Base-by-base conservation (phyloP, 78 protist genomes). In the Protostelium mycophagum region DNA sequence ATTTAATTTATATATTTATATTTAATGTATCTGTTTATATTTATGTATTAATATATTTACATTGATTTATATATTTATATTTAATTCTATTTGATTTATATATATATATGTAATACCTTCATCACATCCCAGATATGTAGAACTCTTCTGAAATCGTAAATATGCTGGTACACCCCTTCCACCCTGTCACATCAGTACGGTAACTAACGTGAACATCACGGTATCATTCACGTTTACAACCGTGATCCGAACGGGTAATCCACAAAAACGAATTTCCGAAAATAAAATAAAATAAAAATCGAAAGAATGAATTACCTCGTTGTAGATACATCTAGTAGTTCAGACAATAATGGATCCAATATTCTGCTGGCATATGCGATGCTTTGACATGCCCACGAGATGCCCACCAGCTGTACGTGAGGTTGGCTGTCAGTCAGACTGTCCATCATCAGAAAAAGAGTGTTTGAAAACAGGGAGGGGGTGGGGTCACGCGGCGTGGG, bases 371-470 rank as follows among this genome's bases (percentile, higher is more conserved):
- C 91, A 23, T 89, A 87, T n/a, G 83, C 39, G n/a, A 93, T 93
- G 16, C 90, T 85, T 83, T 93, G 93, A 0, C 93, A 91, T 0
- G 89, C 84, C 95, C 95, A 93, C 28, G 95, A 89, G 36, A 88
- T 91, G 38, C 95, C 95, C 1, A 91, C 91, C 83, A 93, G 84
- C 29, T 90, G 84, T 29, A 90, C 91, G 89, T 89, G 86, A 38
- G 95, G 95, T 85, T 93, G 91, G 0, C 89, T 91, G 38, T 93
- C 90, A n/a, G 86, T 0, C 1, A 93, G 83, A 25, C 91, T 86
- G 63, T 93, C 95, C 10, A 93, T 36, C 95, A 93, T 93, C 0
- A 93, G 36, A 35, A 93, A 93, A 0, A 93, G 87, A 0, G 92
- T 93, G 31, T 90, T 87, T 84, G 93, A 90, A 83, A 93, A 88